Percentiles rank a stretch among this genome's conserved stretches.
phyloP scores from a whole-genome alignment of 371 early-diverging fungal species.

The Saksenaea oblongispora region DNA sequence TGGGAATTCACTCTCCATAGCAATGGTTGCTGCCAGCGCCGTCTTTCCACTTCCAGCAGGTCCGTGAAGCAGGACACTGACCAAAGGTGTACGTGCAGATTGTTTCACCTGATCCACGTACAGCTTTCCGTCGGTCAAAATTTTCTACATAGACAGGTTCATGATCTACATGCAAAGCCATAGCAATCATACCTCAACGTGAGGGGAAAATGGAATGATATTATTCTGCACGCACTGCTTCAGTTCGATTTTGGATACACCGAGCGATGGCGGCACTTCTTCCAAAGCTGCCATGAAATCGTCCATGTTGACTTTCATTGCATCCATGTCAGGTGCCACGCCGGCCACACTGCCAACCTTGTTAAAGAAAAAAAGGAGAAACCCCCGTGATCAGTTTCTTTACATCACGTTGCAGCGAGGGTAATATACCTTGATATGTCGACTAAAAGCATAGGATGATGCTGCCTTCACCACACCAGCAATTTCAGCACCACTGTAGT shows the following conservation, averaged over 20 bases:
- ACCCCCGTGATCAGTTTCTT: background rate
- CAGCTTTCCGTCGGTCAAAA: slow-evolving; percentile 79
- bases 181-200: slow-evolving; percentile 58
- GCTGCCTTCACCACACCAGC: slow-evolving; percentile 97
- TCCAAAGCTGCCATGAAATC: slow-evolving; percentile 96
- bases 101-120: slow-evolving; percentile 88
- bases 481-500: slow-evolving; percentile 99
- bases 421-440: slow-evolving; percentile 86
- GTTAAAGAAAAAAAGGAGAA: background rate
- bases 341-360: slow-evolving; percentile 76
- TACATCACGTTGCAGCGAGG: background rate
- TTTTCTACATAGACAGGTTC: slow-evolving; percentile 44
- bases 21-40: slow-evolving; percentile 96
- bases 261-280: slow-evolving; percentile 98
- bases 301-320: slow-evolving; percentile 87
- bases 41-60: slow-evolving; percentile 97
- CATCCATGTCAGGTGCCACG: slow-evolving; percentile 79
- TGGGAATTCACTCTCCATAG: slow-evolving; percentile 94
- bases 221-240: slow-evolving; percentile 83
- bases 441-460: slow-evolving; percentile 98
- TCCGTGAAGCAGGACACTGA: slow-evolving; percentile 86
- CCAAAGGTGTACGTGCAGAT: slow-evolving; percentile 84
- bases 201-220: slow-evolving; percentile 79
- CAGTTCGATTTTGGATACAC: slow-evolving; percentile 94
- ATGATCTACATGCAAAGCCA: background rate